These are phyloP conservation scores for Paecilomyces niveus DNA, from an alignment of 2,329 filamentous ascomycete genomes.

Conservation along the genomic window DNA sequence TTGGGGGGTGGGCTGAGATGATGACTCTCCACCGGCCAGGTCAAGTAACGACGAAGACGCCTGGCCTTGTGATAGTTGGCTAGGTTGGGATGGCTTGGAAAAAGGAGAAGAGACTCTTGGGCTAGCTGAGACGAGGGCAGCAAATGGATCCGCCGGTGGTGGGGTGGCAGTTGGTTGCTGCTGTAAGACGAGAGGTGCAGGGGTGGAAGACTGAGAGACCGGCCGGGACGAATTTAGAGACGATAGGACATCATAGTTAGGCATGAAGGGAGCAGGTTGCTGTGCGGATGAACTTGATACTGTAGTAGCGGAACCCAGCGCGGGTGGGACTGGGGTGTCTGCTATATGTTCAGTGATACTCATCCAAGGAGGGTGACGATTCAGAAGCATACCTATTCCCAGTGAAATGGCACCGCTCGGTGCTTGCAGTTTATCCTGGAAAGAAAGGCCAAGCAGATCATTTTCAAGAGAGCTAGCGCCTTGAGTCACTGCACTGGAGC, in stretches of 20 bases:
- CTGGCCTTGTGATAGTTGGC: conserved; percentile 10
- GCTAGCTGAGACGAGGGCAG: conserved; percentile 46
- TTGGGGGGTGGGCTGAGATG: conserved; percentile 15
- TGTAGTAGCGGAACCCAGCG: conserved; percentile 10
- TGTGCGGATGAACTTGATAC: conserved; percentile 14
- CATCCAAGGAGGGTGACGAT: conserved; percentile 41
- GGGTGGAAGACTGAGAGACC: conserved; percentile 43
- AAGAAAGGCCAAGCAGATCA: conserved; percentile 80
- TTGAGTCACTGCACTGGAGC: conserved; percentile 38
- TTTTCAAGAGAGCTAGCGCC: conserved; percentile 69
- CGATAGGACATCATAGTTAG: conserved; percentile 53
- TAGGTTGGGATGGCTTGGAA: conserved; percentile 16
- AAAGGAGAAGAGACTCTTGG: conserved; percentile 42
- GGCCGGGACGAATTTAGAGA: conserved; percentile 43
- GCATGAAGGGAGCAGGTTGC: conserved; percentile 40
- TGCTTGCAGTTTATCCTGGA: conserved; percentile 64
- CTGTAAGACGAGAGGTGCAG: conserved; percentile 35
- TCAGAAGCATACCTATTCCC: conserved; percentile 57
- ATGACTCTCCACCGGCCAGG: conserved; percentile 16
- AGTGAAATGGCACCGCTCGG: conserved; percentile 77
- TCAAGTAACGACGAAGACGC: conserved; percentile 27
- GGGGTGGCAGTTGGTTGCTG: conserved; percentile 32
- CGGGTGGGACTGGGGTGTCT: conserved; percentile 23
- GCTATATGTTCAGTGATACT: conserved; percentile 27
- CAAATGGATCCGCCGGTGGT: conserved; percentile 52